Evolutionary conservation across 2,329 filamentous ascomycete species (phyloP), one percentile per base, ranked within the genome.

Genomic region (Fusarium tanahbumbuense): DNA sequence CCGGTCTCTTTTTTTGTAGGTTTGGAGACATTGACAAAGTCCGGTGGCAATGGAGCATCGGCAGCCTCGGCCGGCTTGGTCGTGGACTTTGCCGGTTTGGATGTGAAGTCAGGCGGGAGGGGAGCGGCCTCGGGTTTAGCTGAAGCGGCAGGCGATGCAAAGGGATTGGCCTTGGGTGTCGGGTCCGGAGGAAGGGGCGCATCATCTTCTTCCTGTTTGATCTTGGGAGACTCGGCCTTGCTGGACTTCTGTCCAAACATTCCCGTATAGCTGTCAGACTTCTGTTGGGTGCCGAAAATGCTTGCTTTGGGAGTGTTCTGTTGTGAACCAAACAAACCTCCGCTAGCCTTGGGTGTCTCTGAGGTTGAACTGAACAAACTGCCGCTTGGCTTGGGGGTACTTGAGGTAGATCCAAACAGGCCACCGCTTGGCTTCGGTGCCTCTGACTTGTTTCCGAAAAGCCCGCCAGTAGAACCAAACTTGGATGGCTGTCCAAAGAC

Each of bases 141-240:
- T 22, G 62, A 25, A 46, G 81, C 80, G 48, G 86, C 34, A 28
- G 49, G 23, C 7, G 49, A 53, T 20, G 49, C 32, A 27, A 53
- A 53, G 15, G 49, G 49, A n/a, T 53, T 53, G 9, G 25, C 13
- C 23, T 53, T 53, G 88, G 64, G 86, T 87, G 82, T 87, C 60
- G 85, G 78, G 66, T 88, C 86, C 23, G 87, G 86, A 34, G 87
- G 86, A 7, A 88, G 78, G 60, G 87, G 86, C 23, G 74, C 77
- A 63, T 80, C 80, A 59, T 76, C 71, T 40, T 77, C 73, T 46
- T 78, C 77, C 41, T 75, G 65, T 67, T 83, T 84, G 49, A 78
- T 75, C 63, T 81, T 79, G 6, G 79, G 78, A 7, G 77, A 71
- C n/a, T 73, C 72, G 3, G 68, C 41, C 45, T 73, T 72, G 8